phyloP scores from a whole-genome alignment of 805 yeast species.

The Lipomyces yamanashiensis region DNA sequence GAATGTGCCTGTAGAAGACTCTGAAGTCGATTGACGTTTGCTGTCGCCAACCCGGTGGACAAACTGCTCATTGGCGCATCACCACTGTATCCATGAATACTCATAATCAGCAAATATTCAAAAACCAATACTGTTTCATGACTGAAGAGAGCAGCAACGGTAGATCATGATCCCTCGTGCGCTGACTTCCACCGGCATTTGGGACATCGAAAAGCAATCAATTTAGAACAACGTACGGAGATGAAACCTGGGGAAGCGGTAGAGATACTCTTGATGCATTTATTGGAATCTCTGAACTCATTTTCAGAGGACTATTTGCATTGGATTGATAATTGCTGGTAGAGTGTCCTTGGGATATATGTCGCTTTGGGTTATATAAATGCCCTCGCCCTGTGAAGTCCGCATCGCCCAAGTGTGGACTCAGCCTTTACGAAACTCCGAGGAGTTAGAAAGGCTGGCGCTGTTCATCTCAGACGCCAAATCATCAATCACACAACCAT shows the following conservation, averaged over 20 bases:
- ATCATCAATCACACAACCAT: constrained; percentile 8
- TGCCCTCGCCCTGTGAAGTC: no score
- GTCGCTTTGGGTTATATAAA: no score
- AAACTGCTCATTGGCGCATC: neutral
- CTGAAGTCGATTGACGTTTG: neutral
- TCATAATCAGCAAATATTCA: neutral
- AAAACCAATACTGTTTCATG: neutral
- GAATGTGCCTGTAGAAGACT: constrained; percentile 1
- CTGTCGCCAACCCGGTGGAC: neutral
- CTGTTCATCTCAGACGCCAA: neutral
- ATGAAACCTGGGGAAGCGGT: constrained; percentile 5
- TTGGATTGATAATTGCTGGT: neutral
- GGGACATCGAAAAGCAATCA: neutral
- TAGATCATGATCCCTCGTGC: neutral
- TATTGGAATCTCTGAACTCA: constrained; percentile 3
- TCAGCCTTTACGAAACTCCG: no score
- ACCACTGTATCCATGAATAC: neutral
- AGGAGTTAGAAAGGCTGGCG: neutral
- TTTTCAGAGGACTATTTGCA: neutral
- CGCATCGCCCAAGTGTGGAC: no score
- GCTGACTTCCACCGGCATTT: neutral
- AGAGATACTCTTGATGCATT: constrained; percentile 8
- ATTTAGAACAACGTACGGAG: neutral
- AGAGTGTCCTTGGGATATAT: neutral
- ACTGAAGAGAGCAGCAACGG: neutral